Base-by-base conservation (phyloP, 306 rosid genomes). In the Arachis hypogaea region DNA sequence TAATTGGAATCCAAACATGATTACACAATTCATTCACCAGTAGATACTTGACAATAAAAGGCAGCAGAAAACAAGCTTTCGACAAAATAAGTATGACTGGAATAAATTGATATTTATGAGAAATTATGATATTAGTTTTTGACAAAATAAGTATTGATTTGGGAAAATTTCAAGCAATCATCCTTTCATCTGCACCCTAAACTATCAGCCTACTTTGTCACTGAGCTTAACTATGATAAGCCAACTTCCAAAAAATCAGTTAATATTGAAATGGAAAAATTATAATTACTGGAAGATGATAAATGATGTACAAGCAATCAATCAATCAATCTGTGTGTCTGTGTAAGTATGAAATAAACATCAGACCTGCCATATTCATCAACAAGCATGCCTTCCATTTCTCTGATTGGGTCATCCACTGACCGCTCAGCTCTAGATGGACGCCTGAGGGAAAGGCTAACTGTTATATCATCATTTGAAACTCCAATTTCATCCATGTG, bases 371-470 rank as follows among this genome's bases (percentile, higher is more conserved):
- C 99, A 78, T 95, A 95, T 82, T 95, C 99, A 82, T 95, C 99
- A 81, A 95, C 99, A 78, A 92, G 87, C 99, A 95, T 95, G 86
- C 98, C 99, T 77, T 95, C 99, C 99, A 95, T 95, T 90, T 95
- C 99, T 79, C 99, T 92, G 45, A 95, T 87, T 64, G 99, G 99
- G 78, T 95, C 99, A 81, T 95, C 99, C 69, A 95, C 85, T 28
- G 98, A 84, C 62, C 99, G 95, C 87, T 95, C 99, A 45, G 98
- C 86, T 66, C 99, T 87, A 78, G 99, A 88, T 68, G 99, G 99
- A 18, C 99, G 98, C 82, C 99, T 90, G 11, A 85, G 84, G 64
- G 89, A 69, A 75, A 84, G 68, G 82, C 98, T 87, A 76, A 85
- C 69, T 6, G 85, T 69, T 30, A 89, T 66, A 51, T 92, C 99